phyloP scores from a whole-genome alignment of 2,329 filamentous ascomycete species.

The Penicillium griseofulvum region DNA sequence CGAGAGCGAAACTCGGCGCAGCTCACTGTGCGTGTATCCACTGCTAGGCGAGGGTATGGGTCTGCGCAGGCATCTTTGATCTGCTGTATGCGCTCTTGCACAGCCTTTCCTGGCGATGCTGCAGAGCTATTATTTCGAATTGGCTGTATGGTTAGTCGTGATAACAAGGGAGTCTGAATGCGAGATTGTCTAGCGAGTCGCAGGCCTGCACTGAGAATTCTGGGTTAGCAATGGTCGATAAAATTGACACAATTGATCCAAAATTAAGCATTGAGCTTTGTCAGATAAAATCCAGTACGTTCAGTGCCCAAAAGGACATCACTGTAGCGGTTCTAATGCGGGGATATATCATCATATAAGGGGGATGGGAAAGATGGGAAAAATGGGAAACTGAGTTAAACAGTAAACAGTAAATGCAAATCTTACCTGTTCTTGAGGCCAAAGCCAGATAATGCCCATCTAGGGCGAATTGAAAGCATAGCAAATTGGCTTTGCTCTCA shows the following conservation, averaged over 20 bases:
- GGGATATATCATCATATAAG: constrained; percentile 45
- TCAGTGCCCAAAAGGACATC: constrained; percentile 51
- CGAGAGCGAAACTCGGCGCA: constrained; percentile 38
- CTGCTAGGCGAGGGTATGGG: constrained; percentile 40
- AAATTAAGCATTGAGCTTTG: constrained; percentile 18
- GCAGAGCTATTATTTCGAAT: constrained; percentile 27
- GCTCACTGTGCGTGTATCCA: constrained; percentile 31
- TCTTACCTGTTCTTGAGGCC: constrained; percentile 37
- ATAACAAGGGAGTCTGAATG: constrained; percentile 4
- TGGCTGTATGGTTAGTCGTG: constrained; percentile 21
- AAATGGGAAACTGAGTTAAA: neutral
- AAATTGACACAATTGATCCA: constrained; percentile 9
- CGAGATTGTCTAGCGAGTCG: constrained; percentile 12
- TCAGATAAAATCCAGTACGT: constrained; percentile 27
- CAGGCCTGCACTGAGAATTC: constrained; percentile 26
- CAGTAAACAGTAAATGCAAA: constrained; percentile 5
- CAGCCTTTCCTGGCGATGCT: constrained; percentile 34
- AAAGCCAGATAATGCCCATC: constrained; percentile 35
- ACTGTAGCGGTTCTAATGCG: constrained; percentile 66
- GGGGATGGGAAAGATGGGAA: constrained; percentile 2
- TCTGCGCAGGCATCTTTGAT: constrained; percentile 35
- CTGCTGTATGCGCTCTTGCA: constrained; percentile 39
- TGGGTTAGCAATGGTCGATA: constrained; percentile 22
- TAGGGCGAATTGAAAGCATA: constrained; percentile 43
- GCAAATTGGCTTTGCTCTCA: constrained; percentile 21